Evolutionary conservation across 2,329 filamentous ascomycete genomes (phyloP).

Genomic region (Penicillium vulpinum): DNA sequence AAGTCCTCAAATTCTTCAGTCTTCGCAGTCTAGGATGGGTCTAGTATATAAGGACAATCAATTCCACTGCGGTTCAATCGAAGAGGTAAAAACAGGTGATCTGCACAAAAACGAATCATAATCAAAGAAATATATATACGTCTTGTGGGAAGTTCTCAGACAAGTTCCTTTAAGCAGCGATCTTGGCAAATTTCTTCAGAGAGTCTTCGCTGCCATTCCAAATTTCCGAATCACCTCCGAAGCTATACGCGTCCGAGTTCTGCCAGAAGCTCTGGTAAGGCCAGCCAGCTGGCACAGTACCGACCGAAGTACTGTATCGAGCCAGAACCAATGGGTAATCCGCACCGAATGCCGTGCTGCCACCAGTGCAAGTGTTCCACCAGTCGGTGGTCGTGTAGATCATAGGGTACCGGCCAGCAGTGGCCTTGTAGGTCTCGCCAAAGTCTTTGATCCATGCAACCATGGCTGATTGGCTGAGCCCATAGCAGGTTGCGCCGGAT

Average conservation of each 20-base stretch:
- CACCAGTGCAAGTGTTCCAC: constrained; percentile 57
- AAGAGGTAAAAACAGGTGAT: not conserved
- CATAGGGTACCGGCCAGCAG: constrained; percentile 52
- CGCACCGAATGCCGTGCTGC: constrained; percentile 47
- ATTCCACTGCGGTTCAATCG: not conserved
- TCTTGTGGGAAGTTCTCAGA: not conserved
- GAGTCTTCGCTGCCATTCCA: constrained; percentile 50
- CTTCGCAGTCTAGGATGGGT: not conserved
- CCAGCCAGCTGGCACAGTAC: constrained; percentile 55
- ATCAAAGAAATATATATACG: not conserved
- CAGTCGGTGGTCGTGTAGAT: constrained; percentile 56
- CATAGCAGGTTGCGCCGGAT: constrained; percentile 47
- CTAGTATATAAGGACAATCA: not conserved
- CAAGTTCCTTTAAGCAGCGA: not conserved
- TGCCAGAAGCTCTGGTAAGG: constrained; percentile 58
- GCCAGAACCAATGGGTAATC: constrained; percentile 54
- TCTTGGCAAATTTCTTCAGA: constrained; percentile 34
- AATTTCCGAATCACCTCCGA: constrained; percentile 55
- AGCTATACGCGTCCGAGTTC: constrained; percentile 50
- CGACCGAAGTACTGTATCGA: constrained; percentile 44
- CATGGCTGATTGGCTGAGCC: constrained; percentile 49
- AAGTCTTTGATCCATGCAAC: constrained; percentile 57
- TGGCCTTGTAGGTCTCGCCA: constrained; percentile 51
- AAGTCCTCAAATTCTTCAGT: not conserved
- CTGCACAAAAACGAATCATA: not conserved